Evolutionary conservation across 306 rosid species (phyloP).

Genomic region (Spatholobus suberectus): DNA sequence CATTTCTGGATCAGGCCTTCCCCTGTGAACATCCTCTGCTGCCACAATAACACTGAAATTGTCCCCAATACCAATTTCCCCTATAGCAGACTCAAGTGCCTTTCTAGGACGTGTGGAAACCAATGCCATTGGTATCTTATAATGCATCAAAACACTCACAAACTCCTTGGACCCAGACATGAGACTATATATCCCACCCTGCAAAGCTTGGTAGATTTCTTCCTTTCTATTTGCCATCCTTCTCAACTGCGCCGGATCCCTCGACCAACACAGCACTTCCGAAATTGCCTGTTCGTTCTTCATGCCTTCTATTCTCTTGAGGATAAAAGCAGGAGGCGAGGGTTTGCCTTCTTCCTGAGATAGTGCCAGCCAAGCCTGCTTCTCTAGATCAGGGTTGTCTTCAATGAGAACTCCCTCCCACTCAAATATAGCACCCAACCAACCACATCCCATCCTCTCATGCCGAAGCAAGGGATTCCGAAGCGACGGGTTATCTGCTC

Average conservation of each 20-base stretch:
- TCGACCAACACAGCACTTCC: constrained; percentile 97
- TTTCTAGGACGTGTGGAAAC: constrained; percentile 90
- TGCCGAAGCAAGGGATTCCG: constrained; percentile 91
- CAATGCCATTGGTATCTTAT: constrained; percentile 92
- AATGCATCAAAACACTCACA: constrained; percentile 84
- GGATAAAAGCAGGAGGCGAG: constrained; percentile 75
- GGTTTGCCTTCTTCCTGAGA: constrained; percentile 91
- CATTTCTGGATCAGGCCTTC: constrained; percentile 99
- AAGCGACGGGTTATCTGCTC: constrained; percentile 80
- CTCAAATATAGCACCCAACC: constrained; percentile 96
- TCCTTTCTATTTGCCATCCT: constrained; percentile 87
- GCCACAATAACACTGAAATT: constrained; percentile 80
- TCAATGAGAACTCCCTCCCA: constrained; percentile 96
- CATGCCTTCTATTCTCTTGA: constrained; percentile 92
- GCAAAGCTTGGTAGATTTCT: constrained; percentile 84
- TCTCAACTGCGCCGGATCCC: constrained; percentile 76
- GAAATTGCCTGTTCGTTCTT: constrained; percentile 94
- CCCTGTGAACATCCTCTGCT: constrained; percentile 95
- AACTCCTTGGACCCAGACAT: constrained; percentile 86
- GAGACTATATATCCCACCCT: constrained; percentile 79
- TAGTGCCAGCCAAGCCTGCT: constrained; percentile 84
- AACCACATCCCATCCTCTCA: constrained; percentile 97
- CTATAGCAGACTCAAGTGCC: constrained; percentile 74
- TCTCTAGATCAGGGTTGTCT: constrained; percentile 81
- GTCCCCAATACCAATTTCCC: constrained; percentile 72